A percentile compares a stretch with the other conserved stretches of the same genome.
phyloP scores from a whole-genome alignment of 2,329 filamentous ascomycete species.

The Chalara sp. region DNA sequence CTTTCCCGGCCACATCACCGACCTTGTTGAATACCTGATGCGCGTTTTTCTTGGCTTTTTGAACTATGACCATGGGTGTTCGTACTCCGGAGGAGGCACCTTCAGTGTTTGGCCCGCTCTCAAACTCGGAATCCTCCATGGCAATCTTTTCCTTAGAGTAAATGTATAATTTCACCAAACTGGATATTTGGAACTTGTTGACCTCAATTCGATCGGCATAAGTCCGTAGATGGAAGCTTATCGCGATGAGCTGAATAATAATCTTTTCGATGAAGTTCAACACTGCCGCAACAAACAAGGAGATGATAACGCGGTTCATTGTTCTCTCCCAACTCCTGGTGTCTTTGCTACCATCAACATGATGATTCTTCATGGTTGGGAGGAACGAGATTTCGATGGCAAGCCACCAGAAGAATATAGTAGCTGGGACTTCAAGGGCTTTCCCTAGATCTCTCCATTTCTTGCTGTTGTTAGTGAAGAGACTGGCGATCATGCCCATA shows the following conservation, averaged over 20 bases:
- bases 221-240: slow-evolving; percentile 84
- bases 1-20: slow-evolving; percentile 75
- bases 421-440: slow-evolving; percentile 76
- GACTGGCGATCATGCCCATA: slow-evolving; percentile 57
- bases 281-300: slow-evolving; percentile 70
- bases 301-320: slow-evolving; percentile 79
- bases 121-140: slow-evolving; percentile 71
- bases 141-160: slow-evolving; percentile 57
- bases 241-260: slow-evolving; percentile 89
- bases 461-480: slow-evolving; percentile 78
- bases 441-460: slow-evolving; percentile 90
- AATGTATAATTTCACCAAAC: slow-evolving; percentile 55
- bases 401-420: slow-evolving; percentile 88
- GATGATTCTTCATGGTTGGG: slow-evolving; percentile 65
- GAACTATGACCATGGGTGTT: slow-evolving; percentile 68
- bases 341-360: slow-evolving; percentile 39
- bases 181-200: slow-evolving; percentile 83
- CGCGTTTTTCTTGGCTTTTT: slow-evolving; percentile 65
- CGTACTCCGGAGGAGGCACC: slow-evolving; percentile 37
- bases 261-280: slow-evolving; percentile 90
- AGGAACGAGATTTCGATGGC: slow-evolving; percentile 80
- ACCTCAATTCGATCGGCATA: slow-evolving; percentile 87
- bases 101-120: slow-evolving; percentile 34
- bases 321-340: slow-evolving; percentile 65
- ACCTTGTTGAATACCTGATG: slow-evolving; percentile 72